These are phyloP conservation scores for Thelonectria blattea DNA, from an alignment of 2,329 filamentous ascomycete species.

Conservation along the genomic window DNA sequence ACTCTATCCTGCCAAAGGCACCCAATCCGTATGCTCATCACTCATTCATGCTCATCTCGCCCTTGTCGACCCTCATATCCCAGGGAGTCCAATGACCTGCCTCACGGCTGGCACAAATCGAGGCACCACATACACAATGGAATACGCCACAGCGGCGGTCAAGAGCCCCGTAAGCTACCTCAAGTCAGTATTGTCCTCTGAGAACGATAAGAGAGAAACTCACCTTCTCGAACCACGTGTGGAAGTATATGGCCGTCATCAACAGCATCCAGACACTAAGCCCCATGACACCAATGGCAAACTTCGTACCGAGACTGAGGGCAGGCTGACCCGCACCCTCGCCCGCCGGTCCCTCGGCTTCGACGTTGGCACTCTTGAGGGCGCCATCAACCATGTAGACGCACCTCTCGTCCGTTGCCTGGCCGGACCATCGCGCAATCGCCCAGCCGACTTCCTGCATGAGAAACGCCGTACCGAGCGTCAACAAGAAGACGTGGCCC, in stretches of 20 bases:
- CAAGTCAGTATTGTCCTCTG: slow-evolving; percentile 31
- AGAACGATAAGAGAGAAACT: slow-evolving; percentile 31
- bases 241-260: slow-evolving; percentile 98
- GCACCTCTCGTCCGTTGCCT: slow-evolving; percentile 64
- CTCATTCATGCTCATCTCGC: neutral
- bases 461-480: slow-evolving; percentile 81
- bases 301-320: slow-evolving; percentile 57
- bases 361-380: slow-evolving; percentile 63
- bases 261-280: slow-evolving; percentile 94
- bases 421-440: slow-evolving; percentile 49
- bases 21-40: neutral
- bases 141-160: slow-evolving; percentile 54
- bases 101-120: slow-evolving; percentile 55
- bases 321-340: slow-evolving; percentile 34
- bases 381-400: slow-evolving; percentile 72
- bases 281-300: slow-evolving; percentile 67
- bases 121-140: slow-evolving; percentile 58
- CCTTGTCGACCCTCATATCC: slow-evolving; percentile 47
- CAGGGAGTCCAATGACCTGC: slow-evolving; percentile 56
- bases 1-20: slow-evolving; percentile 7
- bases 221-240: slow-evolving; percentile 98
- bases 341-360: slow-evolving; percentile 42
- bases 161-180: slow-evolving; percentile 59
- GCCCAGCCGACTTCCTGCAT: slow-evolving; percentile 78
- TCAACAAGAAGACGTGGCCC: slow-evolving; percentile 92